Evolutionary conservation across 345 rosid genomes (phyloP).

Genomic region (Eucalyptus tenuipes): DNA sequence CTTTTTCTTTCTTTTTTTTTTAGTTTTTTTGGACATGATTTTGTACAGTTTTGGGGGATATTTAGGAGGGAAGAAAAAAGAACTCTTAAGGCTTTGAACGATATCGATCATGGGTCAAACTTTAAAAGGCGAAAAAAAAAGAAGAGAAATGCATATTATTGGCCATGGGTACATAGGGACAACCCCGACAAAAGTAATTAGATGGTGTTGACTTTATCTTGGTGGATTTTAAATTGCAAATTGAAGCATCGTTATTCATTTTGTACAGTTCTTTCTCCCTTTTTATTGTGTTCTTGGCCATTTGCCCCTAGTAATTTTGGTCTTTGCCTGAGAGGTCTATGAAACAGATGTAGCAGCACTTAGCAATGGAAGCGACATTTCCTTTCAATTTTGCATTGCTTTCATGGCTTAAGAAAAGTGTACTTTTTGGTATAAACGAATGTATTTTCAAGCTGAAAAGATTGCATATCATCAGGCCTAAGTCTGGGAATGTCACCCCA

Average conservation of each 20-base stretch:
- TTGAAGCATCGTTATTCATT: background rate
- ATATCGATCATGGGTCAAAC: background rate
- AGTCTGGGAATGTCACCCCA: too few relatives aligned
- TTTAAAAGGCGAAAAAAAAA: background rate
- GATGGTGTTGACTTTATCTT: background rate
- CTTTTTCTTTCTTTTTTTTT: too few relatives aligned
- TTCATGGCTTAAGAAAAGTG: background rate
- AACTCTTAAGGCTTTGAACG: background rate
- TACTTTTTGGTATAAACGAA: background rate
- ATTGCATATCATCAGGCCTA: background rate
- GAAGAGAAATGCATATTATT: background rate
- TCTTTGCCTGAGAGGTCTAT: background rate
- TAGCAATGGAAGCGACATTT: background rate
- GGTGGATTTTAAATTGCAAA: background rate
- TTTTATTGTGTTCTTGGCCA: background rate
- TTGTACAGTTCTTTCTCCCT: background rate
- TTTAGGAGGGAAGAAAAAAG: background rate
- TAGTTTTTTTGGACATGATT: background rate
- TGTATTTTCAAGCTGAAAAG: background rate
- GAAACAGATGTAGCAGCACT: background rate
- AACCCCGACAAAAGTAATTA: background rate
- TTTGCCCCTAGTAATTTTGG: background rate
- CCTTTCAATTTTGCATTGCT: background rate
- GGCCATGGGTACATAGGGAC: background rate
- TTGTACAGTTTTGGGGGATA: background rate